Percentiles rank a stretch among this genome's conserved stretches.
Conservation (phyloP, 495 filamentous ascomycete species). For the Rostrohypoxylon terebratum region DNA sequence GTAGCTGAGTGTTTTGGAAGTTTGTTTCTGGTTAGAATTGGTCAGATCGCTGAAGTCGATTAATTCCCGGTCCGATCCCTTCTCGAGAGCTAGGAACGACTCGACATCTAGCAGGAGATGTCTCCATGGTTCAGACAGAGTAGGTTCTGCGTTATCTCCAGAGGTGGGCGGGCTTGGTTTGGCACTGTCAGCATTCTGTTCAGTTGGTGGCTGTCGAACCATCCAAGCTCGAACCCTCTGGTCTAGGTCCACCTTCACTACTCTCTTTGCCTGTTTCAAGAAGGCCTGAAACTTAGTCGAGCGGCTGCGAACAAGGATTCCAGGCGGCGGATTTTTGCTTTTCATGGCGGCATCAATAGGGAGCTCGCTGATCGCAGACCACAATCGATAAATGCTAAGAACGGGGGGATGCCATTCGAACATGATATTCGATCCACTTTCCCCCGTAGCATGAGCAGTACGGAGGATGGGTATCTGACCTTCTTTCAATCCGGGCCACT, state of each 20-base stretch:
- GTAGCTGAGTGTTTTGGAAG: slow-evolving; percentile 40
- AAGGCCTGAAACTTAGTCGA: slow-evolving; percentile 76
- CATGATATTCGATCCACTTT: slow-evolving; percentile 73
- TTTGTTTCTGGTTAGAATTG: slow-evolving; percentile 73
- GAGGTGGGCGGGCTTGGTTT: slow-evolving; percentile 42
- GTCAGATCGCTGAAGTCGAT: slow-evolving; percentile 78
- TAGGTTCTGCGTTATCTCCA: slow-evolving; percentile 42
- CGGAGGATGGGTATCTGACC: slow-evolving; percentile 80
- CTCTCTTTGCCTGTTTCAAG: slow-evolving; percentile 75
- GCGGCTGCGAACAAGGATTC: slow-evolving; percentile 75
- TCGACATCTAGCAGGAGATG: slow-evolving; percentile 78
- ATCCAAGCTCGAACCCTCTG: slow-evolving; percentile 86
- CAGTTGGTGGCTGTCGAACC: slow-evolving; percentile 58
- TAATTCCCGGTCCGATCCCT: slow-evolving; percentile 74
- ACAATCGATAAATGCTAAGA: slow-evolving; percentile 85
- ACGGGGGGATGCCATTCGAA: slow-evolving; percentile 89
- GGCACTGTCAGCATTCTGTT: slow-evolving; percentile 13
- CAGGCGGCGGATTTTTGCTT: slow-evolving; percentile 64
- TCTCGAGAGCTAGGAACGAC: slow-evolving; percentile 74
- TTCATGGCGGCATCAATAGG: slow-evolving; percentile 70
- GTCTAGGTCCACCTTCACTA: slow-evolving; percentile 70
- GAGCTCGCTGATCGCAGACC: slow-evolving; percentile 63
- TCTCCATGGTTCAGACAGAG: slow-evolving; percentile 61
- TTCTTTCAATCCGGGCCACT: slow-evolving; percentile 82
- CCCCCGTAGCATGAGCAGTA: slow-evolving; percentile 75